Evolutionary conservation across 768 basidiomycete genomes (phyloP).

Genomic region (Rhodocollybia butyracea): DNA sequence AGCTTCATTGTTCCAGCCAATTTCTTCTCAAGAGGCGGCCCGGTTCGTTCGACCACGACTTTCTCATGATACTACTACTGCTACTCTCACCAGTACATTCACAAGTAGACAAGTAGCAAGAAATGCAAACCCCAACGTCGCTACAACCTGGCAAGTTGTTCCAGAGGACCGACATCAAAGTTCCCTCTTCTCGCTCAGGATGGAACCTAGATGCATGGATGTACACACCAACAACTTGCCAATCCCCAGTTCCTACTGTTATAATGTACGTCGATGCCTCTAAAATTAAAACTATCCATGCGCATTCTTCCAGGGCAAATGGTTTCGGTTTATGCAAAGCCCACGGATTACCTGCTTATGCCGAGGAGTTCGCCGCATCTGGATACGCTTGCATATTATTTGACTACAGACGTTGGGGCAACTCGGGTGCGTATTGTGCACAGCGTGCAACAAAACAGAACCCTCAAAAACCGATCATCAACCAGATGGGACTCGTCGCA

Average conservation of each 20-base stretch:
- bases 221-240: constrained; percentile 17
- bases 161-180: constrained; percentile 5
- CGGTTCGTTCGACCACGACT: too few relatives aligned
- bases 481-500: constrained; percentile 26
- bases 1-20: too few relatives aligned
- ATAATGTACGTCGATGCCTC: constrained; percentile 12
- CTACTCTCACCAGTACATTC: too few relatives aligned
- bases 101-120: too few relatives aligned
- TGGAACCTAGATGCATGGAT: constrained; percentile 31
- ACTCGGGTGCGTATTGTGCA: not conserved
- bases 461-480: not conserved
- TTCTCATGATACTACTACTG: too few relatives aligned
- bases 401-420: constrained; percentile 25
- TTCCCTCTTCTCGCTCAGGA: constrained; percentile 25
- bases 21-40: too few relatives aligned
- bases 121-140: too few relatives aligned
- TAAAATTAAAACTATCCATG: not conserved
- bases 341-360: constrained; percentile 22
- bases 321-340: constrained; percentile 24
- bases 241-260: constrained; percentile 14
- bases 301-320: constrained; percentile 28
- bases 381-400: constrained; percentile 30
- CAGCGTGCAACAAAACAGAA: not conserved
- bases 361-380: constrained; percentile 21
- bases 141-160: too few relatives aligned